These are phyloP conservation scores for Auriscalpium vulgare DNA, from an alignment of 768 basidiomycete species.

Conservation along the genomic window DNA sequence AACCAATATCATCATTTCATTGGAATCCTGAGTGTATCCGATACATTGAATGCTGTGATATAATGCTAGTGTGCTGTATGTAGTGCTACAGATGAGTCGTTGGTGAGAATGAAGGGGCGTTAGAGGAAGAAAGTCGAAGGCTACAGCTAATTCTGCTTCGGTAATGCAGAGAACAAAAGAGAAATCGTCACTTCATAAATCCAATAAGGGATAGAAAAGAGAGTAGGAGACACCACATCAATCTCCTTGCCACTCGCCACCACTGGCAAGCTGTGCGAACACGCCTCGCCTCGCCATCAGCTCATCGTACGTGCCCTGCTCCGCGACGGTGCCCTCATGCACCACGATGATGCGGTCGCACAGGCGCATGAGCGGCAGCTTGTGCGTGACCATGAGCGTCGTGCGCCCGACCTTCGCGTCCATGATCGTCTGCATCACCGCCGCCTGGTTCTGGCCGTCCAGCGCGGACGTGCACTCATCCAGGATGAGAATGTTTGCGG, in stretches of 20 bases:
- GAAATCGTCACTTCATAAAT: not conserved
- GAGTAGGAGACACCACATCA: slow-evolving; percentile 1
- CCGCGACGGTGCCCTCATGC: slow-evolving; percentile 66
- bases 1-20: not conserved
- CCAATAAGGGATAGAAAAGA: not conserved
- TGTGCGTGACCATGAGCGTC: slow-evolving; percentile 91
- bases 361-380: slow-evolving; percentile 81
- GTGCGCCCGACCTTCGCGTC: slow-evolving; percentile 62
- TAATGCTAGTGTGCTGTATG: not conserved
- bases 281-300: slow-evolving; percentile 60
- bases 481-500: slow-evolving; percentile 66
- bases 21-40: not conserved
- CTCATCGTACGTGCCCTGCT: slow-evolving; percentile 70
- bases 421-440: slow-evolving; percentile 71
- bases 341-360: slow-evolving; percentile 87
- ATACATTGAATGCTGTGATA: not conserved
- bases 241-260: slow-evolving; percentile 56
- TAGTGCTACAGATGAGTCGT: not conserved
- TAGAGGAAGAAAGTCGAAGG: not conserved
- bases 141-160: not conserved
- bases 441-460: slow-evolving; percentile 77
- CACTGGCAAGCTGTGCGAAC: slow-evolving; percentile 71
- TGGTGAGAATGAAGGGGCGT: not conserved
- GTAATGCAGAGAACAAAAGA: not conserved
- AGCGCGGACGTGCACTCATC: slow-evolving; percentile 96